Evolutionary conservation across 2,329 filamentous ascomycete species (phyloP).

Genomic region (Aureobasidium pullulans): DNA sequence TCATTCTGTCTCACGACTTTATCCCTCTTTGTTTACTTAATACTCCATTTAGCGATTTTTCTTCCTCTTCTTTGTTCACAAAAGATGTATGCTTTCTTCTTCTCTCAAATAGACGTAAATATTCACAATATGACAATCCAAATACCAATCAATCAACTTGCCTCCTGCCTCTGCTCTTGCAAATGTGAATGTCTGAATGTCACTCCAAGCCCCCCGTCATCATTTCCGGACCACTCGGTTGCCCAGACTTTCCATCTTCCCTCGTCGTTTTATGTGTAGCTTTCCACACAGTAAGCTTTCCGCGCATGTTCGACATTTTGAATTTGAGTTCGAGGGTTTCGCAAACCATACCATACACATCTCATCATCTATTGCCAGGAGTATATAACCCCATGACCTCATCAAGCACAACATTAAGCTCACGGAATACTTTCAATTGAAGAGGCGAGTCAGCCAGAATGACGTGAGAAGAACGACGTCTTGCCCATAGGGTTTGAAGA

Average conservation of each 20-base stretch:
- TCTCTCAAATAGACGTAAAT: not conserved
- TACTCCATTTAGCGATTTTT: not conserved
- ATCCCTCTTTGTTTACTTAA: not conserved
- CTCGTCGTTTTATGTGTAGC: not conserved
- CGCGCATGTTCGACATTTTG: not conserved
- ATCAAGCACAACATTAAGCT: not conserved
- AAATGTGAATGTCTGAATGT: no score
- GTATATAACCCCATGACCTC: not conserved
- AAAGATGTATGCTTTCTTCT: not conserved
- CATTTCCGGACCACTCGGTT: not conserved
- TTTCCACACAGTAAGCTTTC: not conserved
- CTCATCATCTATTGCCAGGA: not conserved
- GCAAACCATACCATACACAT: no score
- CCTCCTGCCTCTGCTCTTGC: not conserved
- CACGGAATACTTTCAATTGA: not conserved
- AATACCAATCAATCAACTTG: not conserved
- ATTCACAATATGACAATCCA: not conserved
- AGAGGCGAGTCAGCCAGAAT: not conserved
- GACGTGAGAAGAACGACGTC: not conserved
- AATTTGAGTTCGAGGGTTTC: no score
- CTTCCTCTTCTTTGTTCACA: not conserved
- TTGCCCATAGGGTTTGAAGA: not conserved
- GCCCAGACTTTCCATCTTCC: not conserved
- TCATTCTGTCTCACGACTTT: not conserved
- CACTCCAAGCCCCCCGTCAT: no score